These are phyloP conservation scores for Nakaseomyces bracarensis DNA, from an alignment of 1,139 yeast species.

Conservation along the genomic window DNA sequence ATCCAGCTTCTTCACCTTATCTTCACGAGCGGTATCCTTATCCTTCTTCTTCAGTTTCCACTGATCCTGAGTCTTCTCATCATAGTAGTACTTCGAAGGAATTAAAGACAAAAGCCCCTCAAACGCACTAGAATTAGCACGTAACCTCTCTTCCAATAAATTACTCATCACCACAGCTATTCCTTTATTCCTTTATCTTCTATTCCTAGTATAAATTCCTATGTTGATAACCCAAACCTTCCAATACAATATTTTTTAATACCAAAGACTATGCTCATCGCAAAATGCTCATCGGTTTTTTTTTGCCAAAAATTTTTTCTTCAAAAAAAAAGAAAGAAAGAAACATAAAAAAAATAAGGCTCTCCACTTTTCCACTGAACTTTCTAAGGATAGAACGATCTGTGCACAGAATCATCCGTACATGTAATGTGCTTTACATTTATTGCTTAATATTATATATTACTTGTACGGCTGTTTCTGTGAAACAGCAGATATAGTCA, in stretches of 20 bases:
- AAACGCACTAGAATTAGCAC: slow-evolving; percentile 79
- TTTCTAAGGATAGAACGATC: too few relatives aligned
- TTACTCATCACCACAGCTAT: slow-evolving; percentile 23
- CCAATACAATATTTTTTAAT: too few relatives aligned
- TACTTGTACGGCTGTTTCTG: not conserved
- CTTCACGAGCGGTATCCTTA: slow-evolving; percentile 54
- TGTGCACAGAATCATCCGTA: too few relatives aligned
- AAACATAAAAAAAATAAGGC: not conserved
- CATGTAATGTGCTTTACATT: not conserved
- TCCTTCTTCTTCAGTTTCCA: slow-evolving; percentile 80
- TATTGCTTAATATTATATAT: too few relatives aligned
- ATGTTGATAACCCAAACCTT: too few relatives aligned
- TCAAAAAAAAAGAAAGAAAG: not conserved
- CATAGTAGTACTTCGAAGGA: slow-evolving; percentile 88
- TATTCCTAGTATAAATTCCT: too few relatives aligned
- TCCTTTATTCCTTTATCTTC: not conserved
- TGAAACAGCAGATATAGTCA: not conserved
- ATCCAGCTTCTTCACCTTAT: slow-evolving; percentile 65
- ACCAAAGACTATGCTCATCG: slow-evolving; percentile 6
- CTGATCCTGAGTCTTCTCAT: slow-evolving; percentile 66
- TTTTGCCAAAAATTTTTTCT: slow-evolving; percentile 10
- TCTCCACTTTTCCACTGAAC: too few relatives aligned
- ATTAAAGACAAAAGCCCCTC: slow-evolving; percentile 84
- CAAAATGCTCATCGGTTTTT: slow-evolving; percentile 9
- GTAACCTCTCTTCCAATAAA: slow-evolving; percentile 58